Evolutionary conservation across 1,284 basidiomycete species (phyloP).

Genomic region (Lignosus rhinocerotis): DNA sequence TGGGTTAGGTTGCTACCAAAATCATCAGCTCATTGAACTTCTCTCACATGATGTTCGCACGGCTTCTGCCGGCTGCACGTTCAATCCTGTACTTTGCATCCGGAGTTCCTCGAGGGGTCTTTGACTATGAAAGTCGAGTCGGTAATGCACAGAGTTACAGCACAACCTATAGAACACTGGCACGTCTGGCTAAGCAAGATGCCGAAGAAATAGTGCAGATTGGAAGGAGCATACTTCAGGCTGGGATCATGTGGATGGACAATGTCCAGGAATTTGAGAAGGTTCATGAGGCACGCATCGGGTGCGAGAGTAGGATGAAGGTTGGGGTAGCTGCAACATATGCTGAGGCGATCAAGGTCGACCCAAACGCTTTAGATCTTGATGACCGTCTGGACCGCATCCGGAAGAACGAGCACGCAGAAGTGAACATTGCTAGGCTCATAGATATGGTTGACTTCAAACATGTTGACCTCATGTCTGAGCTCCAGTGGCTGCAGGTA

Average conservation of each 20-base stretch:
- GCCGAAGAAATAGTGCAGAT: neutral
- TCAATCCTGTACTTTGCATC: neutral
- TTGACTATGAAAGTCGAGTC: neutral
- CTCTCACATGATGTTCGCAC: neutral
- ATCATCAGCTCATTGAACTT: neutral
- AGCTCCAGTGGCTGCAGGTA: neutral
- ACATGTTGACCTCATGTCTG: neutral
- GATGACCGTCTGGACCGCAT: neutral
- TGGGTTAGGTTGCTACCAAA: neutral
- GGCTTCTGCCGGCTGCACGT: neutral
- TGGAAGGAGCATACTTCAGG: neutral
- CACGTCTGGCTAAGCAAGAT: neutral
- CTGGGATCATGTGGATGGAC: neutral
- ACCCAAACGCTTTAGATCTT: neutral
- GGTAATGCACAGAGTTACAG: neutral
- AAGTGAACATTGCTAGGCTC: neutral
- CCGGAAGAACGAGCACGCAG: neutral
- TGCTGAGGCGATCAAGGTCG: neutral
- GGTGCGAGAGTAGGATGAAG: neutral
- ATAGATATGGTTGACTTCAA: neutral
- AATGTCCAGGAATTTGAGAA: neutral
- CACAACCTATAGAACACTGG: neutral
- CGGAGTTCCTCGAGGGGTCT: neutral
- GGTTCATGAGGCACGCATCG: neutral
- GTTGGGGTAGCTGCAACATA: neutral